Evolutionary conservation across 2,329 filamentous ascomycete genomes (phyloP).

Genomic region (Cladosporium velox): DNA sequence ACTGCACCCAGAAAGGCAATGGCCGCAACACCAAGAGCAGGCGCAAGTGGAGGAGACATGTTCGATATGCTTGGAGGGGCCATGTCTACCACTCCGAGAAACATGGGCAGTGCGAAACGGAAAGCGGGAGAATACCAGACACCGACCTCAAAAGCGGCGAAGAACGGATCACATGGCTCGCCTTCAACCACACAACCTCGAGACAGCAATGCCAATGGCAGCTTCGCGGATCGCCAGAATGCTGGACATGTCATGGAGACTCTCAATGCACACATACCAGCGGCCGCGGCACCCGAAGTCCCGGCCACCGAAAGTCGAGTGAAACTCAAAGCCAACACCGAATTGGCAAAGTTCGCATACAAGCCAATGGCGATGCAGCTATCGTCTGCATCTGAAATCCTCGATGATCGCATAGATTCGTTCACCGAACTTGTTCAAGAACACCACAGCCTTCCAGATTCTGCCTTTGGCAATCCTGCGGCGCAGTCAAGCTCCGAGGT

Average conservation of each 20-base stretch:
- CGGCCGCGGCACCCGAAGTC: conserved; percentile 46
- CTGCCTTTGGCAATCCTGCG: conserved; percentile 83
- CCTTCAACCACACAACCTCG: conserved; percentile 48
- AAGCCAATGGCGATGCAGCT: conserved; percentile 94
- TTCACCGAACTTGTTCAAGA: conserved; percentile 74
- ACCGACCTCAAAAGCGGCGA: conserved; percentile 49
- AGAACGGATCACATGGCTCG: conserved; percentile 47
- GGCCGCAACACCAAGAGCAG: conserved; percentile 60
- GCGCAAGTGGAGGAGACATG: conserved; percentile 64
- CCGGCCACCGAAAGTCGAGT: conserved; percentile 76
- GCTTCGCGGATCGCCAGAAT: conserved; percentile 74
- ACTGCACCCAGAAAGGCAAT: conserved; percentile 60
- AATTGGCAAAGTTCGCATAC: conserved; percentile 87
- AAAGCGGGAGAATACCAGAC: conserved; percentile 55
- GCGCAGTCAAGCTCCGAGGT: conserved; percentile 82
- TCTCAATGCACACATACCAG: conserved; percentile 72
- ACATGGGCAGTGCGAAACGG: conserved; percentile 43
- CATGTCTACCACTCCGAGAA: conserved; percentile 45
- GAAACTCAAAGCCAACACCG: conserved; percentile 81
- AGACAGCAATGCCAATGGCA: conserved; percentile 20
- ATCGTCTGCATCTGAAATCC: conserved; percentile 85
- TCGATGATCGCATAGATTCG: conserved; percentile 94
- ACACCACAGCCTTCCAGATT: conserved; percentile 73
- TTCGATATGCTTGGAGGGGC: conserved; percentile 64
- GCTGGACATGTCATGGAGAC: conserved; percentile 81